Evolutionary conservation across 176 grass and related monocot genomes (phyloP), one percentile per base, ranked within the genome.

Genomic region (Oropetium thomaeum): DNA sequence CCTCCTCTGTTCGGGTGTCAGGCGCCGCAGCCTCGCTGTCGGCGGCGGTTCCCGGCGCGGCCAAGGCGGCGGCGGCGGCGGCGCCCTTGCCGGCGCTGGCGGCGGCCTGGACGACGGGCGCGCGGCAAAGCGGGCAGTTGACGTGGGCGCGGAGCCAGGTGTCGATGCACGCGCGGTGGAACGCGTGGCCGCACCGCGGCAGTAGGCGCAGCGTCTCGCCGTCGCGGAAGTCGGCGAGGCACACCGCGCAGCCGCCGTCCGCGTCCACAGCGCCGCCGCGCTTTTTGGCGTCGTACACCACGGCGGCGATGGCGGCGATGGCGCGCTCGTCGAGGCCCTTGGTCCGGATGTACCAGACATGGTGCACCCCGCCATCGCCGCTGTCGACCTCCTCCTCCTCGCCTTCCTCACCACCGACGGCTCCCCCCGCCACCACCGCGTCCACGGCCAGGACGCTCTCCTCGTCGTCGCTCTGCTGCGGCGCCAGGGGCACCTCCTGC

Each of bases 101-200:
- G 38, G 70, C n/a, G n/a, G 85, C 66, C 85, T 62, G 75, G 68
- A 97, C 85, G 68, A 97, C 85, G 0, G 90, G 82, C 5, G 90
- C 86, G 55, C 91, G 91, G 76, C 91, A 95, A 32, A 95, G 89
- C 11, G 96, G 96, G 49, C 89, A 95, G 74, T 86, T 99, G 81
- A 91, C 75, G 52, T 92, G 89, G 17, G 87, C 84, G 4, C 89
- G 70, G 31, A 99, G 87, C 96, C 96, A 99, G 7, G 87, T 86
- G 79, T 95, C 87, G 70, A 99, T 95, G 81, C 96, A 99, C 0
- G 43, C 65, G 44, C 88, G 79, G 79, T 99, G 96, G 82, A 99
- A 99, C 10, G 87, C 82, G 87, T 95, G 96, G 12, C 20, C 52
- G 71, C 96, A 99, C 45, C 84, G 86, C 28, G 91, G 91, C 49